Base-by-base conservation (phyloP, 2,329 filamentous ascomycete species). In the Trichophyton equinum region DNA sequence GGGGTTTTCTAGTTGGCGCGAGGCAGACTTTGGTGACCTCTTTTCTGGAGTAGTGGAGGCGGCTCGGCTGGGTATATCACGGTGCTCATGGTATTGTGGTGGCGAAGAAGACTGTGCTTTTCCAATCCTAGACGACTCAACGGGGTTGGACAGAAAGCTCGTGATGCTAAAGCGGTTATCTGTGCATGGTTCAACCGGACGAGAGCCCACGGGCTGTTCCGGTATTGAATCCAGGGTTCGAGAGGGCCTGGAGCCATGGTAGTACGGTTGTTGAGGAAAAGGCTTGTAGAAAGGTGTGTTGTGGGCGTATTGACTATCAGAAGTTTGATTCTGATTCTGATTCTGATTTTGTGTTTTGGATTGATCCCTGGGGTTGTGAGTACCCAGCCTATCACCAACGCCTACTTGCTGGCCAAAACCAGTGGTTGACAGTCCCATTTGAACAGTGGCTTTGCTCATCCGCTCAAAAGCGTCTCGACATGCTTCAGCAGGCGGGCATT, bases 391-490 rank as follows among this genome's bases (percentile, higher is more conserved):
- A 44, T 59, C 49, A 9, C 40, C 33, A n/a, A 15, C 38, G 1
- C 47, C 15, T n/a, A 11, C 51, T 57, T 73, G 73, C 4, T 72
- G 73, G 36, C 88, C 89, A 65, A 95, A 95, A 0, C 89, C 89
- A 18, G 88, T 91, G 0, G 87, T 92, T 1, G 87, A 89, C 71
- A 91, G 86, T 66, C 89, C 91, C 91, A 96, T 96, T 70, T 92
- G 89, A 57, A 97, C 88, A 0, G 92, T 97, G 8, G 91, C 91
- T 76, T 94, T 95, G 68, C 89, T 91, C 77, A 96, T 97, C 44
- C 92, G 84, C 68, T 95, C 89, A 71, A 97, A 96, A 0, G 94
- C 91, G 72, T 97, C 91, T 13, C 91, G 85, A 72, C 92, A 97
- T 9, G 91, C 90, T 78, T 96, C 91, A 36, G 92, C 92, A 0